Percentiles rank a stretch among this genome's conserved stretches.
Conservation (phyloP, 1,284 basidiomycete species). For the Pascua guehoae region DNA sequence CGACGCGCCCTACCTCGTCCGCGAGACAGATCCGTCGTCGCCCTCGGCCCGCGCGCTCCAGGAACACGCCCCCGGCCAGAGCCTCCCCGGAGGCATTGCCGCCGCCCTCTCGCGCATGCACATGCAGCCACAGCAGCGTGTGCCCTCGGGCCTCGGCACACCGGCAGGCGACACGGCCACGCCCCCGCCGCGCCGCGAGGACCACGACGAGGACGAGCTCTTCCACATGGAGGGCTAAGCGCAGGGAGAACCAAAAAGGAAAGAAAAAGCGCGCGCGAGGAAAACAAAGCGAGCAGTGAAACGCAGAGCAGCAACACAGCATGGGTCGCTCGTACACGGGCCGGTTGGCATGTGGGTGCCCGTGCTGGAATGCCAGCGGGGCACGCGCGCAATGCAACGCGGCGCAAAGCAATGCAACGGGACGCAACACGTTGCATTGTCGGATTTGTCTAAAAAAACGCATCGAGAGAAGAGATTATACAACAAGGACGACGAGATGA, state of each 20-base stretch:
- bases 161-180: background rate
- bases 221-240: conserved; percentile 23
- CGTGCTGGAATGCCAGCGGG: no score
- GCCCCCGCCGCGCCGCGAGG: conserved; percentile 6
- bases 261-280: background rate
- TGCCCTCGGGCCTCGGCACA: conserved; percentile 10
- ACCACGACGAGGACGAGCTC: conserved; percentile 21
- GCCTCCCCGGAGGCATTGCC: conserved; percentile 46
- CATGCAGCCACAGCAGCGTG: conserved; percentile 26
- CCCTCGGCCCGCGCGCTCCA: conserved; percentile 39
- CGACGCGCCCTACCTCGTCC: conserved; percentile 29
- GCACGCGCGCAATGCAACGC: no score
- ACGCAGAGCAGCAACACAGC: background rate
- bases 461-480: no score
- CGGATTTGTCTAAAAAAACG: no score
- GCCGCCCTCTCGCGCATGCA: conserved; percentile 47
- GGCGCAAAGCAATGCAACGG: no score
- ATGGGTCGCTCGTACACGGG: no score
- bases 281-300: background rate
- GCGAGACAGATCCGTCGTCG: conserved; percentile 33
- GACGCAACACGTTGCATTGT: no score
- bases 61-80: conserved; percentile 48
- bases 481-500: no score
- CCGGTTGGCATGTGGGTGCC: no score
- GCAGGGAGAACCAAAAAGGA: background rate